Evolutionary conservation across 129 eudicot genomes (phyloP), one percentile per base, ranked within the genome.

Genomic region (Flaveria trinervia): DNA sequence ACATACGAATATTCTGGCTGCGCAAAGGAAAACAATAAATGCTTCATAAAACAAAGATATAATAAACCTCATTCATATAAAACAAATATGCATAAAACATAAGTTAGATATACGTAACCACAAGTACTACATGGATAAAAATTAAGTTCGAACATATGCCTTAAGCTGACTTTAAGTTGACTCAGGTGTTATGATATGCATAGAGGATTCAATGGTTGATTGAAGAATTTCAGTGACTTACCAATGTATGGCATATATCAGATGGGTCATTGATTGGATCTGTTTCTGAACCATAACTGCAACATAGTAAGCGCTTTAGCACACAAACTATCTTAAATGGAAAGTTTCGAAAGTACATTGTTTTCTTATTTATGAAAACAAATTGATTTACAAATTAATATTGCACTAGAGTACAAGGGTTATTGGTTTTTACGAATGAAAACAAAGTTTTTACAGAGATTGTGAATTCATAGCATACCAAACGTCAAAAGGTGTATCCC

Each of bases 401-500:
- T 44, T 44, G 10, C 10, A 11, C 14, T 44, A 16, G 18, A 52
- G 20, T 52, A 52, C 2, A 7, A 52, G 16, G 59, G 59, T 52
- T 52, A 13, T 16, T 15, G 33, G 33, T 28, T 3, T 28, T 28
- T 51, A 15, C 16, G n/a, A 16, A 51, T 51, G 57, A 51, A 51
- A 51, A 54, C 12, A 54, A 17, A 54, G 26, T 54, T 55, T 17
- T 55, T 6, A 33, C 33, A 62, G 16, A 52, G 23, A 77, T 10
- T 11, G 66, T 55, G 44, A 15, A 25, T 36, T 20, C 9, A 39
- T 55, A 55, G 7, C 62, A 55, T 55, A 55, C 98, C 93, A 85
- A 67, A 91, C 96, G 77, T 93, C 92, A 70, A 91, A 93, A 56
- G 98, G 98, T 20, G 98, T 91, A 62, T 93, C 98, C 7, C 70